Conservation (phyloP, 2,329 filamentous ascomycete genomes). For the Penicillium rolfsii region DNA sequence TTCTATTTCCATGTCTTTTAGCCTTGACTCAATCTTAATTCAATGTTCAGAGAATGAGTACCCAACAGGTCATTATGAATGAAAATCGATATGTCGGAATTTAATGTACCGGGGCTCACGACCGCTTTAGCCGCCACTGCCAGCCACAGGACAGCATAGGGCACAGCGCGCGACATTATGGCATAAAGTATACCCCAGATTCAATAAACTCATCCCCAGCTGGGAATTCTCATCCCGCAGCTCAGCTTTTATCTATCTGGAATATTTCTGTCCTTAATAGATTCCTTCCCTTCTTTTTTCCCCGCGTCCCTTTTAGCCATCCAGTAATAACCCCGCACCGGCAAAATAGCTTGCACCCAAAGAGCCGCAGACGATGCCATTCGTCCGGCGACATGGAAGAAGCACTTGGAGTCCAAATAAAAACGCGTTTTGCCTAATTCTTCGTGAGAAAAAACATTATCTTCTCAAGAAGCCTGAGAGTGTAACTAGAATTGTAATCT, state of each 20-base stretch:
- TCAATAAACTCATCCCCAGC: not conserved
- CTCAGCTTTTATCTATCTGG: not conserved
- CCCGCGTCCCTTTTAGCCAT: slow-evolving; percentile 11
- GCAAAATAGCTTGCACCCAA: slow-evolving; percentile 15
- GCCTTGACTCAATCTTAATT: too few relatives aligned
- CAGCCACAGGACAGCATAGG: slow-evolving; percentile 4
- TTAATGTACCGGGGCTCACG: slow-evolving; percentile 17
- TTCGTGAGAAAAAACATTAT: not conserved
- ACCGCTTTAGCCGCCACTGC: slow-evolving; percentile 11
- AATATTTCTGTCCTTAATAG: not conserved
- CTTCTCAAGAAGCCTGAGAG: not conserved
- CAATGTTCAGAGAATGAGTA: not conserved
- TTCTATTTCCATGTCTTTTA: slow-evolving; percentile 14
- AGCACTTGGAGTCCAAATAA: too few relatives aligned
- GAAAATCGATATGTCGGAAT: slow-evolving; percentile 24
- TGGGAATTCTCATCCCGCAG: not conserved
- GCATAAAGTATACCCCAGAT: not conserved
- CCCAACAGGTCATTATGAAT: slow-evolving; percentile 29
- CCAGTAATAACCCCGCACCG: slow-evolving; percentile 18
- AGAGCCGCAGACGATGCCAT: slow-evolving; percentile 7
- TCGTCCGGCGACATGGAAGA: slow-evolving; percentile 7
- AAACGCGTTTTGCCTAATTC: not conserved
- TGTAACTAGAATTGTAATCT: not conserved
- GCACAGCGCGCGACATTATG: slow-evolving; percentile 15
- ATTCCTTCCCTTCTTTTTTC: not conserved